Conservation (phyloP, 75 land plant genomes). For the Adiantum capillusveneris region DNA sequence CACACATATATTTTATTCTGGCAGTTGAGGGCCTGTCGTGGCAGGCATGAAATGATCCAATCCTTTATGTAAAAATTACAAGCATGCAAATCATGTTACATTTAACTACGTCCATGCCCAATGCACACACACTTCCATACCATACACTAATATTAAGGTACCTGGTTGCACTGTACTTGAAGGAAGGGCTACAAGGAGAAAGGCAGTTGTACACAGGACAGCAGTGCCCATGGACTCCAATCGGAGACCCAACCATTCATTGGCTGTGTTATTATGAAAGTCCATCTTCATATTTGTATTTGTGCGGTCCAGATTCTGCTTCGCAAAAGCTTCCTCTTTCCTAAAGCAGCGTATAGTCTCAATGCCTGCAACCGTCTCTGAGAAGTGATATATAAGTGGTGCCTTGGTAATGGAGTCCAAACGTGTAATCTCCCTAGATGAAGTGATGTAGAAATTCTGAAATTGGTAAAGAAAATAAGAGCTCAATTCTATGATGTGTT, state of each 20-base stretch:
- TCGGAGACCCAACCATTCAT: slow-evolving; percentile 15
- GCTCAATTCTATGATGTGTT: too few relatives aligned
- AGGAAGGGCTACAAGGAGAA: slow-evolving; percentile 11
- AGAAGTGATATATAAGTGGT: slow-evolving; percentile 14
- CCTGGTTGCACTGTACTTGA: slow-evolving; percentile 7
- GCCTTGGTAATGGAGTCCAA: slow-evolving; percentile 15
- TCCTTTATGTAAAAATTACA: too few relatives aligned
- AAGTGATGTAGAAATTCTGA: slow-evolving; percentile 9
- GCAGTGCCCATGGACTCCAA: slow-evolving; percentile 9
- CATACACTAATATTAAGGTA: too few relatives aligned
- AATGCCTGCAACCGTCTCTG: slow-evolving; percentile 16
- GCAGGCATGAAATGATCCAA: too few relatives aligned
- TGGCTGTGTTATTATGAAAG: slow-evolving; percentile 16
- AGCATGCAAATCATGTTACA: too few relatives aligned
- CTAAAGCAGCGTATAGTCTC: slow-evolving; percentile 11
- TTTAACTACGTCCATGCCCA: too few relatives aligned
- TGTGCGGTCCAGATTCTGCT: slow-evolving; percentile 3
- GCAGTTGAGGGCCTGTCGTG: too few relatives aligned
- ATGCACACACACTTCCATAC: too few relatives aligned
- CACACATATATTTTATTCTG: too few relatives aligned
- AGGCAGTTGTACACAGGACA: slow-evolving; percentile 7
- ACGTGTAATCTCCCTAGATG: slow-evolving; percentile 15
- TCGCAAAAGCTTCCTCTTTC: slow-evolving; percentile 6
- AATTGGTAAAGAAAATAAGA: too few relatives aligned
- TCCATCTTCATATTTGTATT: slow-evolving; percentile 17